Conservation (phyloP, 2,329 filamentous ascomycete genomes). For the Pseudodiploospora longispora region DNA sequence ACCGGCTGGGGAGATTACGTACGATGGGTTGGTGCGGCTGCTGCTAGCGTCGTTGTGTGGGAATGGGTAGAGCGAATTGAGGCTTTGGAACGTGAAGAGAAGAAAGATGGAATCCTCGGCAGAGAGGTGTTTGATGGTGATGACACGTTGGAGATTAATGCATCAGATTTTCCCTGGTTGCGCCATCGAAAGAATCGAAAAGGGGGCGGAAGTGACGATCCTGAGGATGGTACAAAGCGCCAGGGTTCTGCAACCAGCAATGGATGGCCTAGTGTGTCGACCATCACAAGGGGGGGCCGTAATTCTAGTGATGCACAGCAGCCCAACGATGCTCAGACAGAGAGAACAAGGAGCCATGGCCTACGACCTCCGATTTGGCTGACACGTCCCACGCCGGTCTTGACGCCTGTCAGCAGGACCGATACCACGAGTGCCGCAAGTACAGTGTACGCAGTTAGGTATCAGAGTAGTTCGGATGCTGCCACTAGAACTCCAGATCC, state of each 20-base stretch:
- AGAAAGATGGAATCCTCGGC: conserved; percentile 86
- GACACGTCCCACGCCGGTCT: conserved; percentile 43
- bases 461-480: conserved; percentile 49
- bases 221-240: conserved; percentile 10
- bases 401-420: conserved; percentile 51
- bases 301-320: conserved; percentile 8
- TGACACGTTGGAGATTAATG: conserved; percentile 69
- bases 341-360: conserved; percentile 25
- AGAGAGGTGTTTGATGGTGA: conserved; percentile 90
- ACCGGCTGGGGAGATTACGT: conserved; percentile 94
- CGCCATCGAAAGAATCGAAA: conserved; percentile 29
- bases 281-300: conserved; percentile 10
- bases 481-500: conserved; percentile 39
- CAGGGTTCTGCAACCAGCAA: conserved; percentile 13
- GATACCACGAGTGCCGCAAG: conserved; percentile 57
- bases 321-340: conserved; percentile 17
- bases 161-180: conserved; percentile 42
- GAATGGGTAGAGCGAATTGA: conserved; percentile 97
- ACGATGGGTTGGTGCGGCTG: conserved; percentile 89
- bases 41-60: conserved; percentile 94
- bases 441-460: conserved; percentile 55
- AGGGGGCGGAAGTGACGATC: conserved; percentile 10
- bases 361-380: conserved; percentile 47
- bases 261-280: conserved; percentile 21
- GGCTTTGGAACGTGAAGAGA: conserved; percentile 82